Base-by-base conservation (phyloP, 805 yeast species). In the Saccharomyces kudriavzevii region DNA sequence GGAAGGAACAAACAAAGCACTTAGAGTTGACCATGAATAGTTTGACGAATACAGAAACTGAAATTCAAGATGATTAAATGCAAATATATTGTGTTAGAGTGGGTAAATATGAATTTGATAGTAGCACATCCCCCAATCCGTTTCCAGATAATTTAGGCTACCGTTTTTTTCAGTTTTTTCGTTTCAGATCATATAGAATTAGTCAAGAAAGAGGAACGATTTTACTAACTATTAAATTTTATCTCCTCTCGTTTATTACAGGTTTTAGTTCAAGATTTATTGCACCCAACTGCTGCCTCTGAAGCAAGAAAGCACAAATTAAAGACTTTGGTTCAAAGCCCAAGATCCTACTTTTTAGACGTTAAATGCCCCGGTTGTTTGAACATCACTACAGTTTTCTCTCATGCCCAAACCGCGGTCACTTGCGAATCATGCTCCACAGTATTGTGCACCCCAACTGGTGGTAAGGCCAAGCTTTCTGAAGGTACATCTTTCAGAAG, bases 401-500 rank as follows among this genome's bases (percentile, higher is more conserved):
- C 98, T 62, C 99, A 94, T 79, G 98, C 99, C 67, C 99, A 94
- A 84, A 94, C 99, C 70, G 98, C 97, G 70, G 99, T 94, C 72
- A 87, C 97, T 73, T 94, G 99, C 84, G 98, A 95, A 74, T 84
- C 96, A 54, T 94, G 99, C 82, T 85, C 98, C 66, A 89, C 97
- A 66, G 97, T 94, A 63, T 87, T 94, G 74, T 91, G 98, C 81
- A 86, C 94, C 73, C 99, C 99, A 76, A 87, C 97, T 66, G 99
- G 99, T 84, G 99, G 99, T 83, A 94, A 94, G 85, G 97, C 98
- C 74, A 90, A 87, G 80, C 85, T 94, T 77, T 90, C 98, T 69
- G 99, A 95, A 82, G 99, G 99, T 78, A 88, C 96, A 75, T 94
- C 99, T 71, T 94, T 90, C 94, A 90, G 98, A 87, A 89, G 89